Base-by-base conservation (phyloP, 208 protist species). In the Acanthamoeba quina region DNA sequence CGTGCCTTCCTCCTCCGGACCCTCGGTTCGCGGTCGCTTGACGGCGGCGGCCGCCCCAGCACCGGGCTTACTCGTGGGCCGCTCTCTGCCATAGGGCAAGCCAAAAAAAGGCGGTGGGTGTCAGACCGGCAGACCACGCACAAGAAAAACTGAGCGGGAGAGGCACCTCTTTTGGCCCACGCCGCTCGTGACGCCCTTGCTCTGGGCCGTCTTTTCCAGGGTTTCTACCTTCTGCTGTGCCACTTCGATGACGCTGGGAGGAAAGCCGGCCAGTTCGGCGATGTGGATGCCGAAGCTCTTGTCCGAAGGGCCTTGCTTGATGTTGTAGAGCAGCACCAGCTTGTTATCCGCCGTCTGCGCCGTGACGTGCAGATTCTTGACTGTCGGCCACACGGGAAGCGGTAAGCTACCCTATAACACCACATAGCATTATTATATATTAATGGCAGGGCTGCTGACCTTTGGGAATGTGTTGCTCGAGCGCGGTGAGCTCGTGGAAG, bases 401-500 rank as follows among this genome's bases (percentile, higher is more conserved):
- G n/a, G 10, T 70, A 26, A 13, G 26, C 0, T 21, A 24, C 10
- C 29, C 0, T 2, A 72, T 13, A 37, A n/a, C 2, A 34, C 64
- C 10, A 29, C 1, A 24, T 24, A 72, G 37, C 1, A 24, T 5
- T n/a, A 66, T 7, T 3, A 26, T n/a, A 13, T 0, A 3, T 0
- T 13, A 26, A 26, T 64, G 9, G 58, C 4, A n/a, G 64, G 10
- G 19, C 54, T 10, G 10, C 10, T 58, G 54, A 86, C 78, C 78
- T 86, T 86, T 86, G 29, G 78, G 49, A 19, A 62, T 62, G 49
- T 86, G 78, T 41, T 86, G 78, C 29, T 86, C 76, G 0, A 99
- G 96, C 66, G 97, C 97, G 17, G 99, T 99, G 54, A 99, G 97
- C 97, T 99, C 99, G 95, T 99, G 99, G 96, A 99, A 99, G 97